Percentiles rank a stretch among this genome's conserved stretches.
phyloP scores from a whole-genome alignment of 2,329 filamentous ascomycete genomes.

The Plenodomus tracheiphilus region DNA sequence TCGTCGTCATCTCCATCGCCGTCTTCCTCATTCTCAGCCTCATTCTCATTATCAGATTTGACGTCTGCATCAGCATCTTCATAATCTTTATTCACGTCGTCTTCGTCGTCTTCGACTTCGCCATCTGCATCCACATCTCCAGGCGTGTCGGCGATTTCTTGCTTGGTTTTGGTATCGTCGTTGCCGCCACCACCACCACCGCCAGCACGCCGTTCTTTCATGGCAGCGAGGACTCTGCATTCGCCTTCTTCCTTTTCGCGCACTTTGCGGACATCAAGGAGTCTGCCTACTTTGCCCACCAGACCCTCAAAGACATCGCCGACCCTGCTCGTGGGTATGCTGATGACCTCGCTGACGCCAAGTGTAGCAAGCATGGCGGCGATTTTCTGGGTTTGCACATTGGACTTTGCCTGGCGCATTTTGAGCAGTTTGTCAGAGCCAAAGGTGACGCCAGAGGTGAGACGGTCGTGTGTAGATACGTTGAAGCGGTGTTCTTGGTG shows the following conservation, averaged over 20 bases:
- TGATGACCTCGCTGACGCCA: constrained; percentile 69
- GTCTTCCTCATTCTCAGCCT: constrained; percentile 14
- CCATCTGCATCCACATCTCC: constrained; percentile 24
- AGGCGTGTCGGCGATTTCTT: constrained; percentile 29
- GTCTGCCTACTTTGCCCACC: constrained; percentile 65
- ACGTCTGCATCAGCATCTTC: constrained; percentile 17
- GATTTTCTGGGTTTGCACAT: constrained; percentile 75
- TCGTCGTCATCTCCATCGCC: constrained; percentile 41
- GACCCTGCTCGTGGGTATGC: constrained; percentile 74
- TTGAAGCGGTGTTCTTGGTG: constrained; percentile 81
- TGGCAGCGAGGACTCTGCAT: constrained; percentile 45
- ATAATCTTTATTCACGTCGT: constrained; percentile 20
- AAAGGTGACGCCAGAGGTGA: constrained; percentile 86
- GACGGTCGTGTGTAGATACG: constrained; percentile 80
- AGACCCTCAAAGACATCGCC: constrained; percentile 72
- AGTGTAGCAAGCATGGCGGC: constrained; percentile 72
- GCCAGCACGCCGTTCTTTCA: constrained; percentile 36
- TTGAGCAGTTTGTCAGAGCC: constrained; percentile 82
- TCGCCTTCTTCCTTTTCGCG: constrained; percentile 77
- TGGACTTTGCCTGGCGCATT: constrained; percentile 74
- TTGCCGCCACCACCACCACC: constrained; percentile 32
- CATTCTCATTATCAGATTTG: constrained; percentile 18
- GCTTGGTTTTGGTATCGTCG: constrained; percentile 19
- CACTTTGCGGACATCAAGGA: constrained; percentile 75
- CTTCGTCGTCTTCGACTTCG: constrained; percentile 15